Evolutionary conservation across 495 filamentous ascomycete genomes (phyloP), one percentile per base, ranked within the genome.

Genomic region (Pyrenula massariospora): DNA sequence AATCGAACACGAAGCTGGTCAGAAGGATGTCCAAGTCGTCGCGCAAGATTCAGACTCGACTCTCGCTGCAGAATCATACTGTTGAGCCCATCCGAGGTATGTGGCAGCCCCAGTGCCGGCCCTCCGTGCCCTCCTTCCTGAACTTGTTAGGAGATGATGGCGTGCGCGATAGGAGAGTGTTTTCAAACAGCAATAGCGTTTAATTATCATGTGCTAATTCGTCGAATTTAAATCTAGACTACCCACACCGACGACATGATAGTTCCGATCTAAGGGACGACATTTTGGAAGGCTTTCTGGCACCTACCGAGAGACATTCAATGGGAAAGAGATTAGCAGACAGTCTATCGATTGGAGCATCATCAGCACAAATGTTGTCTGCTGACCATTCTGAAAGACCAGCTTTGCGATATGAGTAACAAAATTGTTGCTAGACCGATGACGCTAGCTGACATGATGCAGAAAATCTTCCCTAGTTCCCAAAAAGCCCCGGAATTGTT

Each of bases 51-150:
- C 5, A 42, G 5, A 42, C 31, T 42, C 31, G 31, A 42, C 15
- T 42, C 15, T 15, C 31, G 15, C 31, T 42, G 15, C 53, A 65
- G 58, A 36, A 62, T 36, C 80, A 77, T 58, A 72, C 61, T 1
- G 63, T 52, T 20, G 50, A 20, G 50, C 50, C 50, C 8, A 42
- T 42, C 31, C 31, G 31, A 42, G 15, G 15, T 42, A 42, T 42
- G 31, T 42, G 31, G 15, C 31, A 42, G 31, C 31, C 15, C 31
- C n/a, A 15, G 15, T 42, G 31, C 31, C 31, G 31, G 31, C 31
- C 31, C 31, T 42, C 31, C 31, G 8, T 15, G 15, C 5, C 5
- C 5, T 42, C 31, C 31, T 42, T 15, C 31, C 31, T 15, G 15
- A 42, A 42, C 5, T 42, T 42, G 15, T 42, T 42, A 15, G 15